Evolutionary conservation across 192 early-diverging fungal species (phyloP), one percentile per base, ranked within the genome.

Genomic region (Geosiphon pyriformis): DNA sequence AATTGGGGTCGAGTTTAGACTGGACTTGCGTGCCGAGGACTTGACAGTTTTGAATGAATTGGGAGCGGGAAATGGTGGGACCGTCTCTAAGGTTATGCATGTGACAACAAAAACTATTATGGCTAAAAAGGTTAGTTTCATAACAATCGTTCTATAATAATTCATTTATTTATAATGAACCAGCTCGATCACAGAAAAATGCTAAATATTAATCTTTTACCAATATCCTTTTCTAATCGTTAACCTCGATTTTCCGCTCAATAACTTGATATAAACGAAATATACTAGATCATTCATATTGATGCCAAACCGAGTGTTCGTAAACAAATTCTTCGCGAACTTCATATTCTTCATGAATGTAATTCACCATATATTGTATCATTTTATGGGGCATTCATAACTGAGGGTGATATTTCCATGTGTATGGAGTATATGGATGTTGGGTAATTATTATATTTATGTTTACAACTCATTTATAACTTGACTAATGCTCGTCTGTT

Each of bases 381-480:
- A 32, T 99, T 94, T 72, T 99, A 95, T 70, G 97, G 97, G 34
- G 94, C 97, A 15, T 99, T 93, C 69, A 80, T 89, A 64, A 86
- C 83, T 61, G 83, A 82, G 34, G 87, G 85, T 35, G 89, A 90
- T 72, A 87, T 99, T 63, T 91, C 87, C 23, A 92, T 98, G 68
- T 97, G 94, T 76, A 92, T 99, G 90, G 97, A 98, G 80, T 97
- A 87, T 74, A 96, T 98, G 94, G 90, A 95, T 72, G 80, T 92
- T 29, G 88, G 93, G 78, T 86, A 82, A 72, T 61, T 31, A n/a
- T n/a, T n/a, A n/a, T n/a, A n/a, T n/a, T n/a, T n/a, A n/a, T n/a
- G n/a, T n/a, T n/a, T n/a, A n/a, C n/a, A n/a, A n/a, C n/a, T n/a
- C n/a, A n/a, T n/a, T n/a, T n/a, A n/a, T n/a, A n/a, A n/a, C n/a